These are phyloP conservation scores for Exophiala phaeomuriformis DNA, from an alignment of 2,329 filamentous ascomycete species.

Conservation along the genomic window DNA sequence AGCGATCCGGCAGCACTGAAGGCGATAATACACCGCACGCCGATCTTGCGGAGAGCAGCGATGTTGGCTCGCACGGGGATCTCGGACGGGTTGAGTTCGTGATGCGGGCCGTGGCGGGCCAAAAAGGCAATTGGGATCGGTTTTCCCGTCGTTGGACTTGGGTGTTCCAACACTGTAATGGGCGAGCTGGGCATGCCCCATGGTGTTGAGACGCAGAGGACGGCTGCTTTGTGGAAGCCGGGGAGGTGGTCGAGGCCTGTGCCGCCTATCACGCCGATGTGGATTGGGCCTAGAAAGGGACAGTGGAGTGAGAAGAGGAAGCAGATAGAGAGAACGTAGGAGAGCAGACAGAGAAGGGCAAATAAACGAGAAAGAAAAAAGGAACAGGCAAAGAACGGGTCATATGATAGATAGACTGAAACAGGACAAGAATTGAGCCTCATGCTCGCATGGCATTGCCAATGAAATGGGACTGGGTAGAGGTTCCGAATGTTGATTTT, in stretches of 20 bases:
- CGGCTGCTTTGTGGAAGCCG: conserved; percentile 76
- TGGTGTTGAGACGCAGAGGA: conserved; percentile 68
- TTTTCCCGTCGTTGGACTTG: conserved; percentile 58
- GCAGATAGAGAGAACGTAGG: background rate
- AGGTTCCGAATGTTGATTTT: too few species aligned
- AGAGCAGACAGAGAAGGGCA: background rate
- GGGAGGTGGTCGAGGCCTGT: conserved; percentile 85
- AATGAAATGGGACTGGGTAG: too few species aligned
- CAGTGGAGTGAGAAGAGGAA: background rate
- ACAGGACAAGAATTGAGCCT: too few species aligned
- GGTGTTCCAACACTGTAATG: conserved; percentile 84
- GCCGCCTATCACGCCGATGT: conserved; percentile 85
- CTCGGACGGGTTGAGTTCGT: conserved; percentile 87
- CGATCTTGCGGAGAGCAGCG: conserved; percentile 84
- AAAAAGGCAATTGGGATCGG: conserved; percentile 74
- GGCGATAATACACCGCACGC: conserved; percentile 83
- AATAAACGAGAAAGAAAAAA: background rate
- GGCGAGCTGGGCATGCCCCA: conserved; percentile 75
- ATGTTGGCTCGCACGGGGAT: conserved; percentile 95
- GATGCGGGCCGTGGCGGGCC: conserved; percentile 80
- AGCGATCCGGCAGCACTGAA: conserved; percentile 93
- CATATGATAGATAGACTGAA: too few species aligned
- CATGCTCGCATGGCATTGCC: too few species aligned
- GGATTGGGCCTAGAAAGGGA: conserved; percentile 54
- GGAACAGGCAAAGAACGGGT: too few species aligned